These are phyloP conservation scores for Parachlorella kessleri DNA, from an alignment of 139 green algal genomes.

Conservation along the genomic window DNA sequence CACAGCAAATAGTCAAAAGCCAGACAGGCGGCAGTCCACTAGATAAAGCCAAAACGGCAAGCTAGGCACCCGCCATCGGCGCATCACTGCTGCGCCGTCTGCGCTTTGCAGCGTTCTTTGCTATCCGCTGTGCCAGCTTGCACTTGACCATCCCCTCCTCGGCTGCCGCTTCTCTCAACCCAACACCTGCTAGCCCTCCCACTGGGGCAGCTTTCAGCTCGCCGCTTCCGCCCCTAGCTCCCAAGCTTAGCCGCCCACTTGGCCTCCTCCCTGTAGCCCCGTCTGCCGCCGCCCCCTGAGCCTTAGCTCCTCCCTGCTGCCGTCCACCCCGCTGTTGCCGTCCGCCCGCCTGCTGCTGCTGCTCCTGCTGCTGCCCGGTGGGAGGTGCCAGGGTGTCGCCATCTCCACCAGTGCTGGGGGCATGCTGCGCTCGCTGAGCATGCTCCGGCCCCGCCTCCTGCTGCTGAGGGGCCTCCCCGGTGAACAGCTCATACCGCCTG, in stretches of 20 bases:
- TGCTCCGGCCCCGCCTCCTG: not conserved
- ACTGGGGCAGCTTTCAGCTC: too few relatives aligned
- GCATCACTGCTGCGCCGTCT: not conserved
- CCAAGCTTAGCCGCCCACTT: not conserved
- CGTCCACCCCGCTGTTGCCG: not conserved
- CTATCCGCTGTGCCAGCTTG: not conserved
- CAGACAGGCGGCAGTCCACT: too few relatives aligned
- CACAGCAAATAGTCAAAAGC: too few relatives aligned
- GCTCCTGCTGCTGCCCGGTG: not conserved
- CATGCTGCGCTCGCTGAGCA: not conserved
- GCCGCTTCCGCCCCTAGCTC: too few relatives aligned
- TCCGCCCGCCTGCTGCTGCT: not conserved
- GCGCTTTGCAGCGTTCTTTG: not conserved
- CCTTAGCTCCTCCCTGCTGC: not conserved
- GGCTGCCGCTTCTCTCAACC: too few relatives aligned
- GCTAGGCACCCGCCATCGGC: too few relatives aligned
- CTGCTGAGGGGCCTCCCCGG: not conserved
- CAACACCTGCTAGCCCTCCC: too few relatives aligned
- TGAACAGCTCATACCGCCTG: constrained; percentile 36
- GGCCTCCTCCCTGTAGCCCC: not conserved
- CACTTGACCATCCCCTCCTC: not conserved
- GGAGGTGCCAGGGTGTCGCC: not conserved
- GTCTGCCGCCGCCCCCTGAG: not conserved
- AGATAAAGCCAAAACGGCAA: not conserved
- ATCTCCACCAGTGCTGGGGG: not conserved